Evolutionary conservation across 768 basidiomycete species (phyloP).

Genomic region (Strobilomyces confusus): DNA sequence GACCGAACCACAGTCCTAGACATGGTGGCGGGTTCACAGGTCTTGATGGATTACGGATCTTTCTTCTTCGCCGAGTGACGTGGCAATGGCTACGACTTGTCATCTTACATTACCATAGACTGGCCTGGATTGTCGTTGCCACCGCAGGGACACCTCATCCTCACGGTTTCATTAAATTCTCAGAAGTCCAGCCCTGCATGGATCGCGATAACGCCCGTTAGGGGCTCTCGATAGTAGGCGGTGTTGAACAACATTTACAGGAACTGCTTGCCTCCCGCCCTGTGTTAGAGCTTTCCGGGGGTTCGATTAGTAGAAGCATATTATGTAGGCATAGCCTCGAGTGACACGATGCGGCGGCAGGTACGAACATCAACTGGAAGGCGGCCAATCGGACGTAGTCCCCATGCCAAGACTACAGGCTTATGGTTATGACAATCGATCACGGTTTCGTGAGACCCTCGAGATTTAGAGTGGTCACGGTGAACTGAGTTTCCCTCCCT

Average conservation of each 20-base stretch:
- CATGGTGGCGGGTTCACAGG: constrained; percentile 43
- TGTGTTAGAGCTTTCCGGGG: not conserved
- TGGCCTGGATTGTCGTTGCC: not conserved
- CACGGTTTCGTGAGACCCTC: no score
- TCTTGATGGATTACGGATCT: constrained; percentile 57
- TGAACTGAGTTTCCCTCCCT: no score
- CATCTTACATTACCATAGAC: not conserved
- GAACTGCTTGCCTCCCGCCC: not conserved
- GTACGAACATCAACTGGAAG: no score
- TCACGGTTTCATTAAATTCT: constrained; percentile 7
- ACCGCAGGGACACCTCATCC: not conserved
- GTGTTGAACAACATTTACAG: not conserved
- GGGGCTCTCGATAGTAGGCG: not conserved
- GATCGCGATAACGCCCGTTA: not conserved
- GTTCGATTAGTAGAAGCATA: not conserved
- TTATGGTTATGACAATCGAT: constrained; percentile 12
- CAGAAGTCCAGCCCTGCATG: not conserved
- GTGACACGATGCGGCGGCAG: not conserved
- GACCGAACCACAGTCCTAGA: constrained; percentile 30
- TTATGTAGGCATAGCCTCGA: not conserved
- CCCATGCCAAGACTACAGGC: no score
- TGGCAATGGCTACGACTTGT: not conserved
- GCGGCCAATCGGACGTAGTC: no score
- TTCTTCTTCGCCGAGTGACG: constrained; percentile 37
- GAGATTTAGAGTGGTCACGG: no score